A percentile compares a stretch with the other conserved stretches of the same genome.
Conservation (phyloP, 352 stramenopile species). For the Phytophthora crassamura region DNA sequence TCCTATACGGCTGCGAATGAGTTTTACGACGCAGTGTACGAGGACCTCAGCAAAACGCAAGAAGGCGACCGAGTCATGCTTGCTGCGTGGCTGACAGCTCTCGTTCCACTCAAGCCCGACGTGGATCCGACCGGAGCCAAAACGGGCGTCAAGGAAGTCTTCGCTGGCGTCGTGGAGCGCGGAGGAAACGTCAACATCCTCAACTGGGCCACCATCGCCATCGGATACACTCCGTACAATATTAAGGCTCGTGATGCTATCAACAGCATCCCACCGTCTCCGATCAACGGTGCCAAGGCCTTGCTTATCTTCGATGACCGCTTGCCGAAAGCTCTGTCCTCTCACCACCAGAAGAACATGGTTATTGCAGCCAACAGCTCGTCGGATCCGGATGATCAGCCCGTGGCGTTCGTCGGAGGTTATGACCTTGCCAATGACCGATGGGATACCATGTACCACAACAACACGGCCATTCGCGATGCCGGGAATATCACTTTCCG, state of each 20-base stretch:
- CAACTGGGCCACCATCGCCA: slow-evolving; percentile 54
- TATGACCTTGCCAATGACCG: slow-evolving; percentile 57
- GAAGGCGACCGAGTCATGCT: slow-evolving; percentile 38
- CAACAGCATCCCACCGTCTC: slow-evolving; percentile 36
- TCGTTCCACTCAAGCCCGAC: slow-evolving; percentile 49
- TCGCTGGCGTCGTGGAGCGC: slow-evolving; percentile 36
- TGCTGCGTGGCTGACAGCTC: slow-evolving; percentile 49
- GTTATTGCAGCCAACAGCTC: slow-evolving; percentile 24
- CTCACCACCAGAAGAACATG: slow-evolving; percentile 64
- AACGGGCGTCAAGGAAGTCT: slow-evolving; percentile 39
- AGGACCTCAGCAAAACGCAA: slow-evolving; percentile 38
- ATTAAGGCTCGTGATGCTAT: slow-evolving; percentile 46
- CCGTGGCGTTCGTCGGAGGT: slow-evolving; percentile 54
- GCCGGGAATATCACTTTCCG: slow-evolving; percentile 34
- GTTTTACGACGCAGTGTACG: slow-evolving; percentile 50
- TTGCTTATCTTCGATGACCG: slow-evolving; percentile 61
- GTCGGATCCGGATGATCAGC: slow-evolving; percentile 9
- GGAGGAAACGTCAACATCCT: slow-evolving; percentile 51
- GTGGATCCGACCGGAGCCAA: slow-evolving; percentile 20
- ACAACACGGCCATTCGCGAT: slow-evolving; percentile 45
- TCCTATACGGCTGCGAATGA: slow-evolving; percentile 44
- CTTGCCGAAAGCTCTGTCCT: slow-evolving; percentile 31
- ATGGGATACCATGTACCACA: slow-evolving; percentile 64
- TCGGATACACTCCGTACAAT: slow-evolving; percentile 38
- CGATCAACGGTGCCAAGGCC: slow-evolving; percentile 21